Conservation (phyloP, 805 yeast species). For the Ogataea haglerorum region DNA sequence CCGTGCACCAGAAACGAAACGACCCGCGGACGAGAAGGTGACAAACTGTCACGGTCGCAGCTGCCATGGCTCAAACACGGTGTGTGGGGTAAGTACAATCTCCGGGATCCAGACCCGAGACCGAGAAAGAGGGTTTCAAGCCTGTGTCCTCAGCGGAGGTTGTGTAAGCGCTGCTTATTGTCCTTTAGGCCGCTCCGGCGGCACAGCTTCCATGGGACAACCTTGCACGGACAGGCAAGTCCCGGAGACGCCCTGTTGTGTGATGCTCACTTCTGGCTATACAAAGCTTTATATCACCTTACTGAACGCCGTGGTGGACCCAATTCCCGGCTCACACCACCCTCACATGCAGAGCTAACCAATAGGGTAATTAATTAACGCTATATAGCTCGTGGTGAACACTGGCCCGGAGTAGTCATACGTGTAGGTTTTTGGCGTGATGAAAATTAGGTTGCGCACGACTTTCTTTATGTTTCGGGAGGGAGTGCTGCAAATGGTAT, state of each 20-base stretch:
- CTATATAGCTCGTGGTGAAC: constrained; percentile 10
- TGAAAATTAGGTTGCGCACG: constrained; percentile 10
- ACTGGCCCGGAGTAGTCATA: constrained; percentile 21
- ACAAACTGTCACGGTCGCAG: background rate
- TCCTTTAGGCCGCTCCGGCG: constrained; percentile 6
- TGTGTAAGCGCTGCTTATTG: background rate
- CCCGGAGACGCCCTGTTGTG: constrained; percentile 3
- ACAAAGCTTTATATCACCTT: no score
- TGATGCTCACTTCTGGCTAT: background rate
- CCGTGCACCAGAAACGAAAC: background rate
- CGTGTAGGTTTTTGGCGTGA: constrained; percentile 15
- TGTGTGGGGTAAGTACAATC: background rate
- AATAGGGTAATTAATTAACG: background rate
- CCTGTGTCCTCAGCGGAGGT: background rate
- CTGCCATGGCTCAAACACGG: no score
- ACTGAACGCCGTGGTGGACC: no score
- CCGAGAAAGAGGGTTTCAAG: background rate
- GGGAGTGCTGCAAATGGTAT: constrained; percentile 13
- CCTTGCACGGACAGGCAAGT: constrained; percentile 5
- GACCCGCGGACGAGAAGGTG: background rate
- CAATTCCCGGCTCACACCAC: background rate
- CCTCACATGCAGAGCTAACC: background rate
- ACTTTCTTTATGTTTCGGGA: constrained; percentile 4
- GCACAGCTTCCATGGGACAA: constrained; percentile 1
- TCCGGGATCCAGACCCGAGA: background rate